Base-by-base conservation (phyloP, 306 rosid genomes). In the Gillenia trifoliata region DNA sequence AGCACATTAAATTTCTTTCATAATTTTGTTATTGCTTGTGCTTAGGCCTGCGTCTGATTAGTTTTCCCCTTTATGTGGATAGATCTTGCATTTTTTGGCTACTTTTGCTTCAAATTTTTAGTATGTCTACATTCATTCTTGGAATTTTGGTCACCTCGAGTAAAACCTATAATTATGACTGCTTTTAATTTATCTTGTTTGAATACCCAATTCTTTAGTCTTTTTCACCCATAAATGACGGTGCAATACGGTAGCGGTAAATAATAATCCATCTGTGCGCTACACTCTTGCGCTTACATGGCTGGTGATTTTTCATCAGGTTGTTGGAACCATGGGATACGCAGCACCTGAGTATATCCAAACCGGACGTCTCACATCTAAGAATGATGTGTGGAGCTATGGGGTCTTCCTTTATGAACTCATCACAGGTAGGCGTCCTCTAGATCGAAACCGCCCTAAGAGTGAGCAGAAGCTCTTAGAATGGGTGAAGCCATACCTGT, bases 321-420 rank as follows among this genome's bases (percentile, higher is more conserved):
- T 89, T 77, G 97, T 92, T 36, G 99, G 99, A 87, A 94, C 99
- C 22, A 86, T 87, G 90, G 99, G 99, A 52, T 94, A 94, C 77
- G 96, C 99, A 66, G 96, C 99, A 81, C 99, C 99, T 3, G 99
- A 94, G 73, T 94, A 92, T 83, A 38, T 94, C 73, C 96, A 83
- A 83, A 94, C 99, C 0, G 99, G 99, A 64, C 97, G 93, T 43
- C 93, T 94, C 20, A 88, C 97, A 23, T 83, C 89, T 47, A 94
- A 92, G 84, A 90, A 79, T 72, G 99, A 94, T 36, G 96, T 94
- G 69, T 94, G 99, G 99, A 85, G 97, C 82, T 94, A 85, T 26
- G 99, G 99, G 8, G 97, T 94, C 70, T 94, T 94, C 83, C 96
- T 94, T 8, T 94, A 92, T 68, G 99, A 94, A 81, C 96, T 94